Conservation (phyloP, 257 asterid genomes). For the Rubia yunnanensis region DNA sequence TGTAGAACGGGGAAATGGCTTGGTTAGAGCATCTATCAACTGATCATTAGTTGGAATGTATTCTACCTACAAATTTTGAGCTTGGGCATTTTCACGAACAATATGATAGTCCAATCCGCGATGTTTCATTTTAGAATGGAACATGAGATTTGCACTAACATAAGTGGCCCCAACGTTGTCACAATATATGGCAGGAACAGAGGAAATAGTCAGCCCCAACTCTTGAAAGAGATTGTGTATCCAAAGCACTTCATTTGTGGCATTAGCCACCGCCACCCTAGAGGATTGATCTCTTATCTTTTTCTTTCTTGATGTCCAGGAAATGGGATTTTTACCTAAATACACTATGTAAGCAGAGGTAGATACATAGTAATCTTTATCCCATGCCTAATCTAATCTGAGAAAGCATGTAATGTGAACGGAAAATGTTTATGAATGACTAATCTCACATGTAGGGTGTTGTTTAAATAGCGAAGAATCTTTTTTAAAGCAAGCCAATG, state of each 20-base stretch:
- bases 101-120: neutral
- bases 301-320: neutral
- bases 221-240: neutral
- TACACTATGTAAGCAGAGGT: neutral
- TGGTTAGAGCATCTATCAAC: too few species aligned
- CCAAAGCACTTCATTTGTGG: neutral
- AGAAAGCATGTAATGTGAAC: too few species aligned
- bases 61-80: too few species aligned
- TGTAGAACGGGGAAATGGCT: too few species aligned
- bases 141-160: neutral
- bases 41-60: too few species aligned
- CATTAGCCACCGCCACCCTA: neutral
- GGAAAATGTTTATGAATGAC: too few species aligned
- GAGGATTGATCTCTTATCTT: neutral
- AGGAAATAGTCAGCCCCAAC: neutral
- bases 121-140: neutral
- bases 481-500: neutral
- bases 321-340: neutral
- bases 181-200: neutral
- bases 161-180: neutral
- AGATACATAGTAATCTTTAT: too few species aligned
- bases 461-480: neutral
- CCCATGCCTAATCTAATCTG: too few species aligned
- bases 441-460: neutral
- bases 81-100: too few species aligned